Percentiles rank a stretch among this genome's conserved stretches.
These are phyloP conservation scores for Wilcoxina mikolae DNA, from an alignment of 495 filamentous ascomycete genomes.

Conservation along the genomic window DNA sequence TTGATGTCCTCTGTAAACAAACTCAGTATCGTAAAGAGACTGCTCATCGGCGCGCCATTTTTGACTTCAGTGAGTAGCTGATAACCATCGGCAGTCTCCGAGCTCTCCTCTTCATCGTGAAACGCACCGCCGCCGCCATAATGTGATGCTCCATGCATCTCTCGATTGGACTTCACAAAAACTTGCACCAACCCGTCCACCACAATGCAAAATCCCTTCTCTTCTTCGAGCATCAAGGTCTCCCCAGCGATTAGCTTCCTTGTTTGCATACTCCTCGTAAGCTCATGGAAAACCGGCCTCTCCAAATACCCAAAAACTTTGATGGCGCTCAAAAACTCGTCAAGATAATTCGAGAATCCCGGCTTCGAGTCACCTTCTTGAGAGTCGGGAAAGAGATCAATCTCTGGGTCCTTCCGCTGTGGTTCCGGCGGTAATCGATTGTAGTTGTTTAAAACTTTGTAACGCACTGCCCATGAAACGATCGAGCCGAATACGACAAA, in stretches of 20 bases:
- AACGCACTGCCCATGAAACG: slow-evolving; percentile 82
- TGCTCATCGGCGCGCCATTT: slow-evolving; percentile 97
- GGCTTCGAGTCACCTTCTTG: slow-evolving; percentile 83
- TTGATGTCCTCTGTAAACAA: slow-evolving; percentile 92
- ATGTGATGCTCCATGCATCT: slow-evolving; percentile 31
- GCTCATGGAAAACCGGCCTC: slow-evolving; percentile 89
- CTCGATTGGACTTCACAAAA: slow-evolving; percentile 79
- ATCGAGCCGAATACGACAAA: slow-evolving; percentile 59
- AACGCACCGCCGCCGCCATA: slow-evolving; percentile 35
- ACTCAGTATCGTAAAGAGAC: slow-evolving; percentile 88
- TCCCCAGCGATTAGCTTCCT: slow-evolving; percentile 85
- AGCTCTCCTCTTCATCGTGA: slow-evolving; percentile 46
- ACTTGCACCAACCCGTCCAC: slow-evolving; percentile 96
- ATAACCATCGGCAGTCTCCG: slow-evolving; percentile 55
- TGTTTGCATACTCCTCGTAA: slow-evolving; percentile 96
- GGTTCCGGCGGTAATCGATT: slow-evolving; percentile 82
- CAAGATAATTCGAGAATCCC: slow-evolving; percentile 83
- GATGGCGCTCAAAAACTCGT: slow-evolving; percentile 97
- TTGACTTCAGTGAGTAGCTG: slow-evolving; percentile 94
- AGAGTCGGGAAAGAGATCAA: slow-evolving; percentile 85
- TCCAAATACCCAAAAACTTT: slow-evolving; percentile 98
- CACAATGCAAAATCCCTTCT: slow-evolving; percentile 94
- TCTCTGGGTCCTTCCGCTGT: slow-evolving; percentile 84
- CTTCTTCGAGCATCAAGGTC: slow-evolving; percentile 85
- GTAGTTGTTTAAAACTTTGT: slow-evolving; percentile 92